Evolutionary conservation across 139 green algal genomes (phyloP).

Genomic region (Haematococcus lacustris): DNA sequence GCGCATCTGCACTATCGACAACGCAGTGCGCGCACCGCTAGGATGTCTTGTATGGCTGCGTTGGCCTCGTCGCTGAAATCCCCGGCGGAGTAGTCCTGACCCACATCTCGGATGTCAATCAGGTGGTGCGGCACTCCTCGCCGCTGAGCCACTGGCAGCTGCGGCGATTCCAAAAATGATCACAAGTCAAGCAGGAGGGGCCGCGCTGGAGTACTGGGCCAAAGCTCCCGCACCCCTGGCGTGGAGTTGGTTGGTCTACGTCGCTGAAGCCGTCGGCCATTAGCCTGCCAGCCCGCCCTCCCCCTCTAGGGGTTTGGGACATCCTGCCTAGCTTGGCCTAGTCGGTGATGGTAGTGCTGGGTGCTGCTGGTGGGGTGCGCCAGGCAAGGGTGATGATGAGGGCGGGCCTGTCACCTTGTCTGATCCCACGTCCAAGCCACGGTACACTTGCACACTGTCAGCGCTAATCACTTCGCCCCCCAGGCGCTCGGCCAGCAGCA

Average conservation of each 20-base stretch:
- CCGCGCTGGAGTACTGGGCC: no score
- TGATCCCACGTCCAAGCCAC: constrained; percentile 79
- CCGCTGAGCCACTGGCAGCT: constrained; percentile 48
- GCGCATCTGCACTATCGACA: no score
- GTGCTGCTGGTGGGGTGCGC: no score
- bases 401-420: constrained; percentile 89
- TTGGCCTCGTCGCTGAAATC: constrained; percentile 69
- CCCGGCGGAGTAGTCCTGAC: constrained; percentile 80
- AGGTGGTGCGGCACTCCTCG: constrained; percentile 86
- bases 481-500: constrained; percentile 70
- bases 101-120: constrained; percentile 67
- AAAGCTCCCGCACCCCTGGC: no score
- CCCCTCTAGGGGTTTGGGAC: no score
- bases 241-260: no score
- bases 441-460: constrained; percentile 93
- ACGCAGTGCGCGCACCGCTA: neutral
- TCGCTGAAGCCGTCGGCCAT: no score
- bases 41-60: constrained; percentile 31
- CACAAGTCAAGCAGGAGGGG: no score
- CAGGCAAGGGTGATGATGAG: no score
- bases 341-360: no score
- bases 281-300: no score
- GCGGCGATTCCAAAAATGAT: constrained; percentile 9
- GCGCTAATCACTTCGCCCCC: constrained; percentile 88
- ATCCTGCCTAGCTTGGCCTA: no score